Base-by-base conservation (phyloP, 1,284 basidiomycete species). In the Tausonia pullulans region DNA sequence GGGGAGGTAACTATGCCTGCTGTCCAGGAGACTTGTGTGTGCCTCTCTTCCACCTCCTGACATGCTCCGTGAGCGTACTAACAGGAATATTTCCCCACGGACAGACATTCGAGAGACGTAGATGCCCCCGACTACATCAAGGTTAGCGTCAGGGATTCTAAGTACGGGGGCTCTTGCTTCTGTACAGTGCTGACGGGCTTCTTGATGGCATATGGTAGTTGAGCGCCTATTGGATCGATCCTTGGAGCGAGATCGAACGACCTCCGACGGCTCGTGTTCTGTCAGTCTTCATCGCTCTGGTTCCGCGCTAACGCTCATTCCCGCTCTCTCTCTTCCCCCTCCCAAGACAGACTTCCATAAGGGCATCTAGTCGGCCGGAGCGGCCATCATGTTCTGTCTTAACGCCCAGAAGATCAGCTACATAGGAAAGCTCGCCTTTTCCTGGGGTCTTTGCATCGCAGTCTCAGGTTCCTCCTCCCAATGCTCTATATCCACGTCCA, bases 301-400 rank as follows among this genome's bases (percentile, higher is more conserved):
- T 9, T 56, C 5, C 27, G 54, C 40, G 9, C 41, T 8, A 8
- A 1, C 8, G 27, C 4, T 52, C 39, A 5, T 43, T 27, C 69
- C 69, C 10, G 51, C 63, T 7, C 46, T 71, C 11, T 61, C 62
- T 3, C 67, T 68, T 48, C 46, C 68, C 68, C 3, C 44, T 66
- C 3, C 52, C 62, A 1, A 55, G 43, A 63, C 68, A 39, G 71
- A 70, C 4, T 66, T 71, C 48, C 67, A 69, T 63, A 70, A 65
- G 66, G 69, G 55, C 27, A 48, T 72, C 7, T 69, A 71, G 55
- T 65, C 62, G 0, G 70, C 69, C 5, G 70, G 69, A 8, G 69
- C 68, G 2, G 70, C 70, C 0, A 67, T 68, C 13, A 67, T 68
- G 4, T 71, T 62, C 54, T 58, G 67, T 8, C 64, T 70, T 49